Conservation (phyloP, 768 basidiomycete genomes). For the Cyathus striatus region DNA sequence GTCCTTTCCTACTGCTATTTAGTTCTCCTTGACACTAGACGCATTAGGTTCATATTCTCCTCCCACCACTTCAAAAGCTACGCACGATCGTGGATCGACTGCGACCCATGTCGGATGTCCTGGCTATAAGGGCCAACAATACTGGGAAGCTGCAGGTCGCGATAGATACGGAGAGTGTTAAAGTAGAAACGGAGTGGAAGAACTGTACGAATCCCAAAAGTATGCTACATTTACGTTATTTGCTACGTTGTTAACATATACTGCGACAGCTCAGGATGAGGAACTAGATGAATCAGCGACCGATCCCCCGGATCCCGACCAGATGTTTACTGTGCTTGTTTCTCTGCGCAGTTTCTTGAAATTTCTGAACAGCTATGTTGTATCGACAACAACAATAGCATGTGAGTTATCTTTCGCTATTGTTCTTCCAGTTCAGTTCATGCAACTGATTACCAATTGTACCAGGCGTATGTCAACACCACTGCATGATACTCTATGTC, state of each 20-base stretch:
- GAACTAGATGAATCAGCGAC: conserved; percentile 25
- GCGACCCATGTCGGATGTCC: conserved; percentile 60
- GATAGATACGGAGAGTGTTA: conserved; percentile 68
- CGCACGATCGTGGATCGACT: conserved; percentile 78
- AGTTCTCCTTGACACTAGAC: neutral
- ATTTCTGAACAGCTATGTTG: conserved; percentile 75
- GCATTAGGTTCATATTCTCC: conserved; percentile 67
- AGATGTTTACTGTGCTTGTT: conserved; percentile 61
- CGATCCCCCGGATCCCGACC: conserved; percentile 45
- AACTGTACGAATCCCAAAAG: conserved; percentile 63
- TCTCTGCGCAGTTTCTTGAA: conserved; percentile 74
- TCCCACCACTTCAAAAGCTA: conserved; percentile 70
- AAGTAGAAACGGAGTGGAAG: conserved; percentile 75
- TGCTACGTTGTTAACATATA: conserved; percentile 2
- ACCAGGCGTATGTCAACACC: conserved; percentile 73
- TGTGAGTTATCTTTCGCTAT: too few species aligned
- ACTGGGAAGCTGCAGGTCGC: conserved; percentile 48
- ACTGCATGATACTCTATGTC: conserved; percentile 85
- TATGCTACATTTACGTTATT: conserved; percentile 10
- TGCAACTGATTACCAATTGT: neutral
- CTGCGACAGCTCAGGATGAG: conserved; percentile 7
- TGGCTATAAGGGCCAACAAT: conserved; percentile 66
- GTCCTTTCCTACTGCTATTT: conserved; percentile 13
- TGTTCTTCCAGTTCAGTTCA: neutral
- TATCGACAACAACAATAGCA: conserved; percentile 81